Conservation (phyloP, 2,329 filamentous ascomycete species). For the Didymellaceae sp. region DNA sequence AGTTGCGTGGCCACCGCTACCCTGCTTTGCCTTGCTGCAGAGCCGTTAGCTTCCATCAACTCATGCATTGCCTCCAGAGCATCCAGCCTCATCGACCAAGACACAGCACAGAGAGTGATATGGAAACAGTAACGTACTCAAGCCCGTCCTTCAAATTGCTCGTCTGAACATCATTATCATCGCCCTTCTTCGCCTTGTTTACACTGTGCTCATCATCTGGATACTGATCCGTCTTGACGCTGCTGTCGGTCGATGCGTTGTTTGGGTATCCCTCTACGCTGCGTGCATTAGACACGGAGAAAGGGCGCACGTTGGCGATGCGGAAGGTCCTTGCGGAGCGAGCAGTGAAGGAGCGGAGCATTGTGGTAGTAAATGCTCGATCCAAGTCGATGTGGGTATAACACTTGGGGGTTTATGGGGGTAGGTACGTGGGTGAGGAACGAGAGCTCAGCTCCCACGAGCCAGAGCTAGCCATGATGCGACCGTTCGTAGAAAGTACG, state of each 20-base stretch:
- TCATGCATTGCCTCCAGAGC: neutral
- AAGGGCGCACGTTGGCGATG: constrained; percentile 14
- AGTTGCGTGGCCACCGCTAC: constrained; percentile 51
- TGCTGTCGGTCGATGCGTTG: constrained; percentile 27
- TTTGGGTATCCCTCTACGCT: constrained; percentile 23
- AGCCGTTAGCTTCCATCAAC: constrained; percentile 5
- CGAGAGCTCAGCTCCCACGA: neutral
- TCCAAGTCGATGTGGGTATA: too few species aligned
- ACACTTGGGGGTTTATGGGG: neutral
- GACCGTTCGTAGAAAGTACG: constrained; percentile 9
- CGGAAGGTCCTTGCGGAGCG: constrained; percentile 17
- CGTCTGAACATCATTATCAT: constrained; percentile 45
- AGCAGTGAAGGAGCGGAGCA: constrained; percentile 23
- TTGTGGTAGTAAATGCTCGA: neutral
- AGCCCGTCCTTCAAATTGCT: constrained; percentile 37
- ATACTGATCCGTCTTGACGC: constrained; percentile 31
- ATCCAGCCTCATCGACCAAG: neutral
- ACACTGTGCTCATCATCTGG: constrained; percentile 33
- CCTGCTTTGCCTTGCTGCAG: constrained; percentile 12
- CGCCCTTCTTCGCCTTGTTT: constrained; percentile 38
- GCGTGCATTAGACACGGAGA: constrained; percentile 23
- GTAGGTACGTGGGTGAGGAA: neutral
- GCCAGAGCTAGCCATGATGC: constrained; percentile 23
- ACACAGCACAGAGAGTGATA: neutral
- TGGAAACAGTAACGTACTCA: constrained; percentile 47